phyloP scores from a whole-genome alignment of 768 basidiomycete genomes.

The Suillus tomentosus region DNA sequence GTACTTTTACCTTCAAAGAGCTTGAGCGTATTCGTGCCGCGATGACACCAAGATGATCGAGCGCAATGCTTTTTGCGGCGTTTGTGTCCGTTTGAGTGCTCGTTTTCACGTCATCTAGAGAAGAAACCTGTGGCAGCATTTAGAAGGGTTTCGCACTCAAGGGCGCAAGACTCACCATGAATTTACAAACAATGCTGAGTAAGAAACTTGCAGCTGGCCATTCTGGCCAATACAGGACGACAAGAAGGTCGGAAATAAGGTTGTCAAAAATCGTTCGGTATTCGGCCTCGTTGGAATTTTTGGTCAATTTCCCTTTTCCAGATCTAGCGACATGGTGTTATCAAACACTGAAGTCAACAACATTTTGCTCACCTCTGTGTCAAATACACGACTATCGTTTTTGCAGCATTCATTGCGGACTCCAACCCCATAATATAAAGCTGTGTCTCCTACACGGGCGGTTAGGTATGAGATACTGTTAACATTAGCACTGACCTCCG shows the following conservation, averaged over 20 bases:
- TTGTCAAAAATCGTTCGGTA: conserved; percentile 93
- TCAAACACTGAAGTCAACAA: conserved; percentile 12
- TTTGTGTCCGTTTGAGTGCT: conserved; percentile 68
- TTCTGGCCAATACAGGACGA: conserved; percentile 92
- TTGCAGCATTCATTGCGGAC: conserved; percentile 81
- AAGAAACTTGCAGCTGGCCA: conserved; percentile 93
- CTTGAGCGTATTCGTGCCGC: conserved; percentile 77
- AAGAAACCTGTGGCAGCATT: conserved; percentile 57
- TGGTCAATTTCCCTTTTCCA: conserved; percentile 84
- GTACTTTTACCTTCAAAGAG: conserved; percentile 39
- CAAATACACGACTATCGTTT: conserved; percentile 78
- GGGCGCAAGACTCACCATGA: conserved; percentile 62
- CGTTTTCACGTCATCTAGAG: conserved; percentile 80
- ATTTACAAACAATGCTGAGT: conserved; percentile 76
- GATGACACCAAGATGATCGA: conserved; percentile 94
- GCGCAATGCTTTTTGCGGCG: conserved; percentile 83
- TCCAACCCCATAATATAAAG: conserved; percentile 75
- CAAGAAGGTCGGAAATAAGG: conserved; percentile 82
- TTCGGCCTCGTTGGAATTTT: conserved; percentile 92
- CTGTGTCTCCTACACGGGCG: conserved; percentile 58
- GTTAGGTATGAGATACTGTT: background rate
- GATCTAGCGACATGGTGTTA: conserved; percentile 49
- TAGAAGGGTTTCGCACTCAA: background rate
- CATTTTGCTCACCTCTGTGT: conserved; percentile 54
- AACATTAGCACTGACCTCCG: conserved; percentile 45